A percentile compares a stretch with the other conserved stretches of the same genome.
These are phyloP conservation scores for Fraxinus greggii DNA, from an alignment of 305 asterid genomes.

Conservation along the genomic window DNA sequence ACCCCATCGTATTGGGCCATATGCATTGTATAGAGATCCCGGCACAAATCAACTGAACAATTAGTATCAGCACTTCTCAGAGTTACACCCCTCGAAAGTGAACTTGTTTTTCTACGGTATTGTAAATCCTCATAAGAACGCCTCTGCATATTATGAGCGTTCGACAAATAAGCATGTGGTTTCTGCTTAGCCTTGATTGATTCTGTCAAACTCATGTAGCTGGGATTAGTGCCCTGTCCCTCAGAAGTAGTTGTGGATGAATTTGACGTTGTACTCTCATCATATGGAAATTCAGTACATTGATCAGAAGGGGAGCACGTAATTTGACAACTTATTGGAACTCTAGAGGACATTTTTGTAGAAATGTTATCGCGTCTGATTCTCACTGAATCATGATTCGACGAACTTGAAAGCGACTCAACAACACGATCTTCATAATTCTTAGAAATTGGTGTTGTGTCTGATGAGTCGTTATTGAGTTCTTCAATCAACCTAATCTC, in stretches of 20 bases:
- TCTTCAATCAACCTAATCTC: constrained; percentile 61
- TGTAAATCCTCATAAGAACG: constrained; percentile 52
- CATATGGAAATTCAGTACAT: constrained; percentile 46
- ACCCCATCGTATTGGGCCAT: constrained; percentile 10
- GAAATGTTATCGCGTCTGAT: constrained; percentile 45
- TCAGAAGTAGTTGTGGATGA: constrained; percentile 66
- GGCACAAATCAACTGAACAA: constrained; percentile 58
- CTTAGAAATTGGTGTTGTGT: constrained; percentile 35
- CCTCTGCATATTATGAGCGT: constrained; percentile 36
- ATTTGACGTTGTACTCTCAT: constrained; percentile 66
- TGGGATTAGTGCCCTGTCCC: constrained; percentile 35
- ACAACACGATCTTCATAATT: constrained; percentile 28
- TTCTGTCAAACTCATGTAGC: constrained; percentile 66
- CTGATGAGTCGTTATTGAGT: constrained; percentile 36
- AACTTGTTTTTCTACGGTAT: constrained; percentile 49
- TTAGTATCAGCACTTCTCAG: constrained; percentile 70
- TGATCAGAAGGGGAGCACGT: constrained; percentile 53
- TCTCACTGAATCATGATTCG: constrained; percentile 40
- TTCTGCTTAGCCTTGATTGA: constrained; percentile 79
- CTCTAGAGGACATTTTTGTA: constrained; percentile 44
- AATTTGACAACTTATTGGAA: constrained; percentile 44
- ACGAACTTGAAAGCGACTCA: constrained; percentile 41
- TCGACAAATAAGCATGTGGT: constrained; percentile 25
- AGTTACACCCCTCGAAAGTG: constrained; percentile 51
- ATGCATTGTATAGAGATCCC: constrained; percentile 61